phyloP scores from a whole-genome alignment of 164 flowering plant genomes.

The Magnolia changhungtana region DNA sequence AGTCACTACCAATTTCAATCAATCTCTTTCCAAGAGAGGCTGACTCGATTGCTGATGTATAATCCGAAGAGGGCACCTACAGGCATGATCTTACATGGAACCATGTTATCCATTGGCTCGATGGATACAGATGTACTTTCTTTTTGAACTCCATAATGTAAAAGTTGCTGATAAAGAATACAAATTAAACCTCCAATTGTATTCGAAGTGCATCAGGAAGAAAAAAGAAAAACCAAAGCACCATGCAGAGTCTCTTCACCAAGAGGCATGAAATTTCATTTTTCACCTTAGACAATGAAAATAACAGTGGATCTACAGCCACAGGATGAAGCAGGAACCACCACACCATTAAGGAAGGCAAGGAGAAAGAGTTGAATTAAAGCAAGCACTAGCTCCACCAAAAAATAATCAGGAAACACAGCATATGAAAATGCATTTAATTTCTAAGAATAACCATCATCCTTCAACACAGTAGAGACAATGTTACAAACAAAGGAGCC shows the following conservation, averaged over 20 bases:
- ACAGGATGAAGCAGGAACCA: not conserved
- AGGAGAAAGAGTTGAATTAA: not conserved
- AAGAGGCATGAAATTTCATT: not conserved
- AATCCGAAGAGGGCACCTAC: too few species aligned
- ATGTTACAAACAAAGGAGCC: conserved; percentile 6
- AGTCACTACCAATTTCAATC: too few species aligned
- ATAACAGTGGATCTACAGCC: not conserved
- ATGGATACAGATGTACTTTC: too few species aligned
- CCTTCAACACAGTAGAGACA: conserved; percentile 10
- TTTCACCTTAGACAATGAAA: too few species aligned
- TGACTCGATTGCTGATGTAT: too few species aligned
- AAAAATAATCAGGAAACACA: not conserved
- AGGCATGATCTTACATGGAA: too few species aligned
- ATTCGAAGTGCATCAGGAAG: not conserved
- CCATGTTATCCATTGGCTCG: too few species aligned
- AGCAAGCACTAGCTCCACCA: not conserved
- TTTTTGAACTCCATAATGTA: too few species aligned
- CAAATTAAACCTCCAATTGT: not conserved
- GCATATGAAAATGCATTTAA: conserved; percentile 6
- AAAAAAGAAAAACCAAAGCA: not conserved
- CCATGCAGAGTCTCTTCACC: not conserved
- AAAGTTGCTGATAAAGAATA: too few species aligned
- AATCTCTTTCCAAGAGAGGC: too few species aligned
- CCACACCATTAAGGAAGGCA: not conserved
- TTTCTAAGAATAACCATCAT: conserved; percentile 3